These are phyloP conservation scores for Lipomyces sp. DNA, from an alignment of 805 yeast species.

Conservation along the genomic window DNA sequence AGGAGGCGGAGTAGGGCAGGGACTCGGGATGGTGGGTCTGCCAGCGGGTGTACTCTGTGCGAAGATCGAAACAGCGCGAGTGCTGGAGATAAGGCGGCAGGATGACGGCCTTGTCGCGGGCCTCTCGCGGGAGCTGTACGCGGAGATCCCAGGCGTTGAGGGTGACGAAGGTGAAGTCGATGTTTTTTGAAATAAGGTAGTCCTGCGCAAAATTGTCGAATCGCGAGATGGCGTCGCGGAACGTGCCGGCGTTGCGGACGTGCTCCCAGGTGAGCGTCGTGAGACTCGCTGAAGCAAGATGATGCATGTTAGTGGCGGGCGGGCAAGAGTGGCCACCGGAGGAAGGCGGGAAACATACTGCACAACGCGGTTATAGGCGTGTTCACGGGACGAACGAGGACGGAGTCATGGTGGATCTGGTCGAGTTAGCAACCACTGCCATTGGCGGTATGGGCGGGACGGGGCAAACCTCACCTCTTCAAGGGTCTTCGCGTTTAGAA, in stretches of 20 bases:
- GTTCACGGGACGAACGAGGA: conserved; percentile 57
- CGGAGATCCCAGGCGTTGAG: conserved; percentile 67
- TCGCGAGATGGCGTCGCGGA: conserved; percentile 58
- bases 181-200: conserved; percentile 40
- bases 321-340: neutral
- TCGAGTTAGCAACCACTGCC: neutral
- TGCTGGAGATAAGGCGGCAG: conserved; percentile 74
- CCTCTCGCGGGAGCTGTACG: conserved; percentile 76
- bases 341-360: conserved; percentile 20
- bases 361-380: conserved; percentile 59
- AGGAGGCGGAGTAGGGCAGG: conserved; percentile 34
- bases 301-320: neutral
- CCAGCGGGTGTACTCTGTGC: conserved; percentile 71
- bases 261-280: conserved; percentile 60
- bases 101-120: conserved; percentile 67
- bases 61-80: conserved; percentile 72
- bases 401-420: conserved; percentile 43
- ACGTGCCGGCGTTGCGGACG: conserved; percentile 54
- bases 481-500: conserved; percentile 54
- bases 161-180: conserved; percentile 64
- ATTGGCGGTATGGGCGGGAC: neutral
- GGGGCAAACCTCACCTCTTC: conserved; percentile 35
- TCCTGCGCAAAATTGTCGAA: conserved; percentile 50
- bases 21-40: conserved; percentile 59
- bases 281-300: conserved; percentile 38